A percentile compares a stretch with the other conserved stretches of the same genome.
phyloP scores from a whole-genome alignment of 768 basidiomycete genomes.

The Roridomyces roridus region DNA sequence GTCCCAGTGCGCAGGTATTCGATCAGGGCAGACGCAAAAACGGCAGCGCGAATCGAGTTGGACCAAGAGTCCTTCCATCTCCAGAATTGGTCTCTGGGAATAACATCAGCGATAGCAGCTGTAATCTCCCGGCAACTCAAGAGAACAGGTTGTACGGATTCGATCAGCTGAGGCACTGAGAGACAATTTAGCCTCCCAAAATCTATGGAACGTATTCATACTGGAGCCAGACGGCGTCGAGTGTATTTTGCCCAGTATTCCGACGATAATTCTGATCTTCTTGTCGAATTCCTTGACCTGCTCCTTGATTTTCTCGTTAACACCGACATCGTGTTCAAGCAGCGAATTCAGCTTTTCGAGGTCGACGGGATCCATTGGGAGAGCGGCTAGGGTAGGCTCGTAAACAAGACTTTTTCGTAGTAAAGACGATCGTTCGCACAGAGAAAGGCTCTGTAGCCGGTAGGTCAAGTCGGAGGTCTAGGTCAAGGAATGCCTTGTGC shows the following conservation, averaged over 20 bases:
- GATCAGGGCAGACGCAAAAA: conserved; percentile 70
- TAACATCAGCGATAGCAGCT: conserved; percentile 57
- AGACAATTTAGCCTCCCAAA: too few species aligned
- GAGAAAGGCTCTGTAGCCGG: not conserved
- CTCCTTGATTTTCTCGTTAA: conserved; percentile 84
- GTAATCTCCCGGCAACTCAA: conserved; percentile 57
- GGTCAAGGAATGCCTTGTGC: too few species aligned
- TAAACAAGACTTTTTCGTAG: too few species aligned
- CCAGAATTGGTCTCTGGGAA: conserved; percentile 82
- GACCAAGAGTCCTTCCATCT: conserved; percentile 87
- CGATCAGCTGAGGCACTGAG: conserved; percentile 66
- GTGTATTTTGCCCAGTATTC: conserved; percentile 80
- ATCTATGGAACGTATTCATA: too few species aligned
- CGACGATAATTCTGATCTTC: conserved; percentile 73
- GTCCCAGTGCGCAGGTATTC: conserved; percentile 67
- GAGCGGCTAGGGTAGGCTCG: too few species aligned
- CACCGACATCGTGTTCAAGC: conserved; percentile 66
- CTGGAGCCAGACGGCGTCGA: conserved; percentile 68
- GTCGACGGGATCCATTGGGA: conserved; percentile 61
- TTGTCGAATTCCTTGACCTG: conserved; percentile 78
- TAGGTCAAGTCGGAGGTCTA: not conserved
- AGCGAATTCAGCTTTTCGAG: conserved; percentile 62
- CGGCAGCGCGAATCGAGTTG: conserved; percentile 66
- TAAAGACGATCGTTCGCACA: too few species aligned
- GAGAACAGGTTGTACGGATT: conserved; percentile 61